Evolutionary conservation across 2,329 filamentous ascomycete genomes (phyloP).

Genomic region (Calonectria pseudoturangicola): DNA sequence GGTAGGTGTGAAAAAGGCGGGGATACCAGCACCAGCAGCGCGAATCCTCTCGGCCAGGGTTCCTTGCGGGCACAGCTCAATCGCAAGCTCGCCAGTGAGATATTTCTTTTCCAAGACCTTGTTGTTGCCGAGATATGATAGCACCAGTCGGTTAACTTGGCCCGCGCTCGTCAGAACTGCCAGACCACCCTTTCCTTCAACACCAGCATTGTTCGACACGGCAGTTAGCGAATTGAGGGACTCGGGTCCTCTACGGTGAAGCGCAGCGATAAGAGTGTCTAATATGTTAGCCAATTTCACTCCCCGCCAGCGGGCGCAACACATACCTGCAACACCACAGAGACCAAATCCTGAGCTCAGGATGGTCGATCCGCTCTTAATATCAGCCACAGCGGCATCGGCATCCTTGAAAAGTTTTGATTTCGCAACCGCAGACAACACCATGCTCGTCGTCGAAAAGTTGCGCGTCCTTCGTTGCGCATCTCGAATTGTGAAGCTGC

Average conservation of each 20-base stretch:
- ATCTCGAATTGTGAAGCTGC: conserved; percentile 47
- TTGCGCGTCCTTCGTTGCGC: conserved; percentile 32
- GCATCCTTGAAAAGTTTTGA: conserved; percentile 74
- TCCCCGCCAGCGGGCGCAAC: neutral
- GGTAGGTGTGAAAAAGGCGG: conserved; percentile 87
- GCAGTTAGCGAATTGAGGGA: conserved; percentile 81
- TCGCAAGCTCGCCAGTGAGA: conserved; percentile 81
- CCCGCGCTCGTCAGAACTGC: conserved; percentile 81
- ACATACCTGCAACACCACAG: conserved; percentile 81
- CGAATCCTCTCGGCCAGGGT: conserved; percentile 83
- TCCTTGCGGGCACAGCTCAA: conserved; percentile 86
- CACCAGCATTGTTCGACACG: conserved; percentile 88
- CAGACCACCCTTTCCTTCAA: conserved; percentile 80
- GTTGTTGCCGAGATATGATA: conserved; percentile 86
- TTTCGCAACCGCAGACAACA: conserved; percentile 35
- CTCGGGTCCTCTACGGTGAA: conserved; percentile 76
- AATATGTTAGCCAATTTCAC: conserved; percentile 36
- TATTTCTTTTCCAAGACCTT: conserved; percentile 86
- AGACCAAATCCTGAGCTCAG: conserved; percentile 89
- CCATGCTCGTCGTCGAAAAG: conserved; percentile 48
- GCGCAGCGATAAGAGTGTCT: conserved; percentile 83
- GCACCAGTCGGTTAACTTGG: conserved; percentile 82
- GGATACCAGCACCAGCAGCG: conserved; percentile 84
- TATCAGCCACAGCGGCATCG: conserved; percentile 81
- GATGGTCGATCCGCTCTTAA: conserved; percentile 81